Conservation (phyloP, 2,329 filamentous ascomycete species). For the Neofusicoccum laricinum region DNA sequence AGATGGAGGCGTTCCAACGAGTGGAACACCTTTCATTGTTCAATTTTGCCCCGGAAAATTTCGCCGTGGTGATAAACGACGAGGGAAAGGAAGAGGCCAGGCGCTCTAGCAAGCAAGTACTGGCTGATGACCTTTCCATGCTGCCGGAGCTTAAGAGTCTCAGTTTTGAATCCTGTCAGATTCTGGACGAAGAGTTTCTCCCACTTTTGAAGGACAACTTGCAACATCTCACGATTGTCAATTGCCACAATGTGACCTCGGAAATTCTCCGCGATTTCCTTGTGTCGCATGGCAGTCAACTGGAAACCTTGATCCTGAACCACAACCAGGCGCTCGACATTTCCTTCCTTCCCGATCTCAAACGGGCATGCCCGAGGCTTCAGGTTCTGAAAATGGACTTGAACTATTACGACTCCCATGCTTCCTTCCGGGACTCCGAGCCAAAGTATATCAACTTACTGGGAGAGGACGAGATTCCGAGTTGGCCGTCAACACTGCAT, state of each 20-base stretch:
- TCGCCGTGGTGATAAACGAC: not conserved
- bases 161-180: slow-evolving; percentile 70
- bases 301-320: slow-evolving; percentile 67
- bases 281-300: slow-evolving; percentile 60
- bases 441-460: slow-evolving; percentile 72
- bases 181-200: slow-evolving; percentile 68
- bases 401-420: slow-evolving; percentile 70
- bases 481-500: slow-evolving; percentile 73
- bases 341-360: slow-evolving; percentile 67
- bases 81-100: slow-evolving; percentile 27
- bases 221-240: slow-evolving; percentile 67
- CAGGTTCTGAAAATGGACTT: slow-evolving; percentile 73
- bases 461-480: slow-evolving; percentile 61
- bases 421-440: slow-evolving; percentile 66
- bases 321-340: slow-evolving; percentile 79
- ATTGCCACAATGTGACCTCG: slow-evolving; percentile 73
- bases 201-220: slow-evolving; percentile 65
- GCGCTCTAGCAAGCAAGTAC: slow-evolving; percentile 40
- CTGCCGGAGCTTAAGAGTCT: slow-evolving; percentile 66
- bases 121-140: slow-evolving; percentile 50
- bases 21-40: slow-evolving; percentile 34
- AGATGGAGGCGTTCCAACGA: slow-evolving; percentile 39
- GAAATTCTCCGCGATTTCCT: slow-evolving; percentile 66
- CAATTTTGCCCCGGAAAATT: slow-evolving; percentile 28
- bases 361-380: slow-evolving; percentile 66